Evolutionary conservation across 2,329 filamentous ascomycete genomes (phyloP), one percentile per base, ranked within the genome.

Genomic region (Triangularia verruculosa): DNA sequence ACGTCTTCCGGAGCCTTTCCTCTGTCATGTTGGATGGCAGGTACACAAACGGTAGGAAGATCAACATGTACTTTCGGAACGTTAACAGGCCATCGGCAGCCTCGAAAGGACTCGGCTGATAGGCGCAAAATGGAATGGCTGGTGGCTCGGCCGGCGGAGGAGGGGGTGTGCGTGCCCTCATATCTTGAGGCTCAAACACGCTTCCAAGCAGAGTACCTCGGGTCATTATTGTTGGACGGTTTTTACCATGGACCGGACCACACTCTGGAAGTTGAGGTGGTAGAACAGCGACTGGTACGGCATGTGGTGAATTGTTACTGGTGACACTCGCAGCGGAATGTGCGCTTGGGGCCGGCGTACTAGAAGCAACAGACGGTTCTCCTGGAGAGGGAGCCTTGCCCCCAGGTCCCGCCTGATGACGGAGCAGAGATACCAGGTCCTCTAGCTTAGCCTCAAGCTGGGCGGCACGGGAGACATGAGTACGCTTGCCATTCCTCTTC

Each of bases 391-490:
- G n/a, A 24, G 59, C 53, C 55, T 74, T 71, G 30, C 72, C 47
- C 47, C 27, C 66, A 5, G 64, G 61, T 11, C 61, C 61, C 1
- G 60, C 34, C 51, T 74, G 72, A 12, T 67, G 71, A 8, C 70
- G 74, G 9, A 83, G 69, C n/a, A 83, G 76, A 2, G 77, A 77
- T 17, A 82, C 78, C 2, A 83, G 72, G 62, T 81, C 78, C 54
- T 82, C 79, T 7, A 83, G 73, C 72, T 82, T 83, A 68, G 81
- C 79, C 71, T 83, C 81, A 6, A 83, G 74, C 64, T 80, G 78
- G 7, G 79, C 78, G 4, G 79, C 77, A 20, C 78, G 75, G 1
- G 72, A 73, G 4, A 68, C 64, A 39, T 64, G 60, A 68, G 34
- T 73, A 63, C 59, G 74, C 68, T 66, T 74, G 71, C 68, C 75